phyloP scores from a whole-genome alignment of 352 stramenopile species.

The Pythium insidiosum region DNA sequence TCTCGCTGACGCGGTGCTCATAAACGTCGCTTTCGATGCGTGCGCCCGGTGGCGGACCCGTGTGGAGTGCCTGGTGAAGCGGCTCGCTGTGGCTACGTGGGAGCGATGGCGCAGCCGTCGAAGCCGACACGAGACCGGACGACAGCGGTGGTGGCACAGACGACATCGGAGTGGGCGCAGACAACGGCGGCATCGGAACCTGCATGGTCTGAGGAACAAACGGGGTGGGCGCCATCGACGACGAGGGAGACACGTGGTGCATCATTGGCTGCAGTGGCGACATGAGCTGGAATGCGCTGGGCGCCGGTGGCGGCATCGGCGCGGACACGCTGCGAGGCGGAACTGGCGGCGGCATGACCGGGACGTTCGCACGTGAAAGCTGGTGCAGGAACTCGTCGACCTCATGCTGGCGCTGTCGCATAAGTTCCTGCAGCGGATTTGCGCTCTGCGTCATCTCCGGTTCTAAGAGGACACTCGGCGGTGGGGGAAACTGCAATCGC shows the following conservation, averaged over 20 bases:
- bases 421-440: constrained; percentile 55
- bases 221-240: constrained; percentile 6
- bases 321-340: constrained; percentile 19
- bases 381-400: constrained; percentile 17
- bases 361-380: too few relatives aligned
- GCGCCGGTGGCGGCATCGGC: constrained; percentile 9
- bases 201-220: constrained; percentile 17
- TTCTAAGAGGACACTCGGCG: constrained; percentile 40
- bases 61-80: constrained; percentile 29
- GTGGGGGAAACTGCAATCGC: too few relatives aligned
- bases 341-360: too few relatives aligned
- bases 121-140: too few relatives aligned
- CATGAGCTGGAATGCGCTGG: constrained; percentile 20
- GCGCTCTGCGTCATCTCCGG: constrained; percentile 61
- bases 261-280: constrained; percentile 13
- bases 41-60: constrained; percentile 32
- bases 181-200: constrained; percentile 23
- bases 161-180: constrained; percentile 12
- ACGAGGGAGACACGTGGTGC: constrained; percentile 4
- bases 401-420: constrained; percentile 46
- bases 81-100: constrained; percentile 23
- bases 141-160: background rate
- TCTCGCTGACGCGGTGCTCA: constrained; percentile 45
- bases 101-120: constrained; percentile 3
- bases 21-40: constrained; percentile 37